These are phyloP conservation scores for Choanephora cucurbitarum DNA, from an alignment of 371 early-diverging fungal genomes.

Conservation along the genomic window DNA sequence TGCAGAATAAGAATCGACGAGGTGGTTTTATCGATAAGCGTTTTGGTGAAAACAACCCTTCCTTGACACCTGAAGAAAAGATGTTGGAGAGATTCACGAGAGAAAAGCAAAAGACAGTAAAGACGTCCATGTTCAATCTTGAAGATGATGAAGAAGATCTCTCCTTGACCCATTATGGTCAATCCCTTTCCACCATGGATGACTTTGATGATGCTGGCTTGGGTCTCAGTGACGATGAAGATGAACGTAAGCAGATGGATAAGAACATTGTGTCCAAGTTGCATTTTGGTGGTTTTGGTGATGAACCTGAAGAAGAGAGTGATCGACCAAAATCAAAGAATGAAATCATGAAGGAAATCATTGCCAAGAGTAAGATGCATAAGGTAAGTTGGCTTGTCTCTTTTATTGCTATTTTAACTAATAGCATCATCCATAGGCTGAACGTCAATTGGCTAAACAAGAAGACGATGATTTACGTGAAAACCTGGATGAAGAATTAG, in stretches of 20 bases:
- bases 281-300: constrained; percentile 92
- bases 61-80: constrained; percentile 91
- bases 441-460: constrained; percentile 83
- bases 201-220: constrained; percentile 76
- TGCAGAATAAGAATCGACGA: constrained; percentile 66
- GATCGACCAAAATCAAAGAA: constrained; percentile 77
- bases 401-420: no score
- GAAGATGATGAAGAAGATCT: constrained; percentile 69
- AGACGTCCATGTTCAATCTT: constrained; percentile 73
- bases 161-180: constrained; percentile 89
- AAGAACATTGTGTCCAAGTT: constrained; percentile 64
- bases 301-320: constrained; percentile 45
- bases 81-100: constrained; percentile 93
- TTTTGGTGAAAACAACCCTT: constrained; percentile 91
- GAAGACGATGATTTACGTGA: constrained; percentile 77
- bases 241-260: constrained; percentile 59
- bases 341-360: constrained; percentile 96
- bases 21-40: constrained; percentile 90
- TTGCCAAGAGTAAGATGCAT: constrained; percentile 94
- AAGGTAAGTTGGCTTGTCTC: constrained; percentile 50
- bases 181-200: constrained; percentile 81
- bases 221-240: constrained; percentile 68
- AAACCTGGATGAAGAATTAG: constrained; percentile 88
- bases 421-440: constrained; percentile 45
- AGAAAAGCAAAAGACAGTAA: constrained; percentile 66